phyloP scores from a whole-genome alignment of 257 asterid genomes.

The Capsicum baccatum region DNA sequence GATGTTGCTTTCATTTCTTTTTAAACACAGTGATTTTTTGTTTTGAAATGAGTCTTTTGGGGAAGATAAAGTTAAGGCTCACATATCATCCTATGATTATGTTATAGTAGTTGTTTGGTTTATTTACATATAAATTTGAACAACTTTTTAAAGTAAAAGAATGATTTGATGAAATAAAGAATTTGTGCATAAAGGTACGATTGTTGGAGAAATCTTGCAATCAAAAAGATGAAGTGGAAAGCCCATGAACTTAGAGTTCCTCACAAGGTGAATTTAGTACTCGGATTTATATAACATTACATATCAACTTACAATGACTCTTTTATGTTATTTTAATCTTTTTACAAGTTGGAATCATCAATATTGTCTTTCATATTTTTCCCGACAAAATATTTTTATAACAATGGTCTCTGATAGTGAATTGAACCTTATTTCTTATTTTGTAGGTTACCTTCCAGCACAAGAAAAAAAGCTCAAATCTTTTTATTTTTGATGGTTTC shows the following conservation, averaged over 20 bases:
- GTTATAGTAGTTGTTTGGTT: slow-evolving; percentile 29
- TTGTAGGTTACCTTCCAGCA: no score
- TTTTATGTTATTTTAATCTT: no score
- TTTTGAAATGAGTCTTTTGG: slow-evolving; percentile 55
- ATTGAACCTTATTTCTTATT: no score
- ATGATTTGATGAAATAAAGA: slow-evolving; percentile 40
- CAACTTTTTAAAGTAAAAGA: no score
- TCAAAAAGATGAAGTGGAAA: slow-evolving; percentile 98
- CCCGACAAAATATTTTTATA: no score
- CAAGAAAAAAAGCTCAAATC: no score
- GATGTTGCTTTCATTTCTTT: background rate
- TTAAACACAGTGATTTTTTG: slow-evolving; percentile 29
- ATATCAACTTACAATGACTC: background rate
- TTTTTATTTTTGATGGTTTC: no score
- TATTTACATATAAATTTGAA: background rate
- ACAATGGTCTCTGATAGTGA: no score
- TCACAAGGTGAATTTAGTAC: slow-evolving; percentile 64
- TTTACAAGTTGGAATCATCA: no score
- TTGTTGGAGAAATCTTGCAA: slow-evolving; percentile 77
- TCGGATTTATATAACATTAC: background rate
- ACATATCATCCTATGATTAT: slow-evolving; percentile 44
- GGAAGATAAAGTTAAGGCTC: slow-evolving; percentile 64
- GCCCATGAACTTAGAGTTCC: slow-evolving; percentile 89
- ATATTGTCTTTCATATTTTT: no score
- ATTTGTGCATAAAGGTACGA: slow-evolving; percentile 75